phyloP scores from a whole-genome alignment of 495 filamentous ascomycete species.

The Cercophora newfieldiana region DNA sequence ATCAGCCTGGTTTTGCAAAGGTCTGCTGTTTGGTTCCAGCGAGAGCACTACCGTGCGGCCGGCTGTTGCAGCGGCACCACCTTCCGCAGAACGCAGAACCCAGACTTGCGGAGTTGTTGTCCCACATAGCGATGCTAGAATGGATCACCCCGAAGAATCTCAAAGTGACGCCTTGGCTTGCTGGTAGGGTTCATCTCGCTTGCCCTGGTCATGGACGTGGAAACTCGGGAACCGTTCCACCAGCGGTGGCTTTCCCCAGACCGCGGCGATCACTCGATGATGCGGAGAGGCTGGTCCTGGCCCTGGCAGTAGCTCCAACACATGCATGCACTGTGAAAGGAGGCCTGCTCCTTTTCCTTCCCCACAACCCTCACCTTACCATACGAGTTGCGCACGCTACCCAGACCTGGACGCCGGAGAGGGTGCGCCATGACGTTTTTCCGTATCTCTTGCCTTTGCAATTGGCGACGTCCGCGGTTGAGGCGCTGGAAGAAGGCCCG shows the following conservation, averaged over 20 bases:
- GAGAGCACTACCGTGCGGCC: conserved; percentile 4
- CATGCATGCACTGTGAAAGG: too few species aligned
- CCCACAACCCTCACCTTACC: too few species aligned
- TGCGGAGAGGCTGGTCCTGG: too few species aligned
- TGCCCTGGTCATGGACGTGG: not conserved
- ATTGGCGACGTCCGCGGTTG: not conserved
- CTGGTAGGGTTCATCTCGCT: not conserved
- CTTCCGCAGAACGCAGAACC: too few species aligned
- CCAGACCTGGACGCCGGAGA: not conserved
- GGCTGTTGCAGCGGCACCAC: not conserved
- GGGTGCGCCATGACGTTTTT: not conserved
- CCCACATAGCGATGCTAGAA: not conserved
- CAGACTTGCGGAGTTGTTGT: not conserved
- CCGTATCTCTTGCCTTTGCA: not conserved
- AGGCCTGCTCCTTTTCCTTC: too few species aligned
- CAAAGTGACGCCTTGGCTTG: not conserved
- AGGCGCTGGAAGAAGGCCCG: conserved; percentile 5
- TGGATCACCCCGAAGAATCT: not conserved
- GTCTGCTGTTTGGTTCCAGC: not conserved
- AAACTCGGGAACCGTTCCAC: conserved; percentile 6
- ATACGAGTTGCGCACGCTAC: not conserved
- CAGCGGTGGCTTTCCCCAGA: too few species aligned
- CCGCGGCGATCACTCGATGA: not conserved
- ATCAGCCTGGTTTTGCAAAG: conserved; percentile 8
- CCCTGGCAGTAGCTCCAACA: too few species aligned